phyloP scores from a whole-genome alignment of 202 grass and related monocot genomes.

The Panicum virgatum region DNA sequence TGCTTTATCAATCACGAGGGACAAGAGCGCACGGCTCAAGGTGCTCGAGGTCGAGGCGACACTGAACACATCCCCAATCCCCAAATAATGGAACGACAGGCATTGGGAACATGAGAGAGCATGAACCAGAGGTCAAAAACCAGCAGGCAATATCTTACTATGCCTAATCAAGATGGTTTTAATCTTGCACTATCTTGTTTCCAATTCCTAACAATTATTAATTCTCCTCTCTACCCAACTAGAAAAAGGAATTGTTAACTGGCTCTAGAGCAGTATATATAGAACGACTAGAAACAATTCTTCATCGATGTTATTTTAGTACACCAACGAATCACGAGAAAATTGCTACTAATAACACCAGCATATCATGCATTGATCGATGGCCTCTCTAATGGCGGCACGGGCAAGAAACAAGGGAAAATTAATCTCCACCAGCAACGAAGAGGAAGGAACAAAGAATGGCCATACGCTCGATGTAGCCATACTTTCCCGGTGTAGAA shows the following conservation, averaged over 20 bases:
- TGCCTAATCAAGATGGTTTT: slow-evolving; percentile 26
- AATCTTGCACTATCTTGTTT: slow-evolving; percentile 39
- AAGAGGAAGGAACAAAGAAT: slow-evolving; percentile 49
- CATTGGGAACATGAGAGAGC: slow-evolving; percentile 45
- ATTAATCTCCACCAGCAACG: slow-evolving; percentile 7
- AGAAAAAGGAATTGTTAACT: slow-evolving; percentile 9
- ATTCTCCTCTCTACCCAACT: background rate
- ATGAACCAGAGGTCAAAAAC: slow-evolving; percentile 29
- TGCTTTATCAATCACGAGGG: slow-evolving; percentile 27
- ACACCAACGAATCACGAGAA: slow-evolving; percentile 46
- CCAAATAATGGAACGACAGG: slow-evolving; percentile 42
- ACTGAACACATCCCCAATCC: slow-evolving; percentile 44
- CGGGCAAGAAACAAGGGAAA: background rate
- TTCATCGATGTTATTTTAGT: slow-evolving; percentile 39
- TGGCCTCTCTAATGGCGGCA: slow-evolving; percentile 6
- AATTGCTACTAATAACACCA: background rate
- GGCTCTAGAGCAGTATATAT: background rate
- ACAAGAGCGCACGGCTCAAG: slow-evolving; percentile 46
- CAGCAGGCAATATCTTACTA: slow-evolving; percentile 46
- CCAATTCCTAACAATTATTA: slow-evolving; percentile 41
- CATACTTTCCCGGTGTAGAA: background rate
- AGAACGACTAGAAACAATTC: slow-evolving; percentile 36
- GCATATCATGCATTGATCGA: slow-evolving; percentile 50
- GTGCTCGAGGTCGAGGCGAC: slow-evolving; percentile 17
- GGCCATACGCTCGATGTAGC: background rate